A percentile compares a stretch with the other conserved stretches of the same genome.
Evolutionary conservation across 129 eudicot genomes (phyloP).

Genomic region (Silybum marianum): DNA sequence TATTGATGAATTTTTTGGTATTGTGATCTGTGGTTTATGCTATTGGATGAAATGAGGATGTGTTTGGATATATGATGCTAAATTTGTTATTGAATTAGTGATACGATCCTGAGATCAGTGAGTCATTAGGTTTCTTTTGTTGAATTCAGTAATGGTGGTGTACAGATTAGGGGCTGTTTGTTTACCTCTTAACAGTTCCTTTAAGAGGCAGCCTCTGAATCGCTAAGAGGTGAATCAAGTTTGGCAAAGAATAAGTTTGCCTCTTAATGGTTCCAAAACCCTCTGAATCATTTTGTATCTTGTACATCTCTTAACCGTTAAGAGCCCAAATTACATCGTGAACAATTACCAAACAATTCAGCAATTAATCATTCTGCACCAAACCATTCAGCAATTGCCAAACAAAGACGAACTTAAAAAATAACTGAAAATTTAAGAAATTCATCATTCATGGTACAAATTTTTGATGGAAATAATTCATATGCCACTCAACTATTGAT

Average conservation of each 20-base stretch:
- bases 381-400: too few species aligned
- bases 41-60: conserved; percentile 6
- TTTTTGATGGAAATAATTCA: not conserved
- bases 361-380: too few species aligned
- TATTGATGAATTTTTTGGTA: not conserved
- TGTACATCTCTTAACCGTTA: too few species aligned
- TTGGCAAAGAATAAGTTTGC: too few species aligned
- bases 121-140: not conserved
- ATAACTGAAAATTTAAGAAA: not conserved
- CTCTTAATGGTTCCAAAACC: too few species aligned
- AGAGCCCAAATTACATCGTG: too few species aligned
- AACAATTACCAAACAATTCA: too few species aligned
- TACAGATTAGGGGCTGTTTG: not conserved
- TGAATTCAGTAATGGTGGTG: not conserved
- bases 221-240: too few species aligned
- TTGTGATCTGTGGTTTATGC: conserved; percentile 14
- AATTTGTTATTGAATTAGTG: conserved; percentile 6
- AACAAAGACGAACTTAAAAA: not conserved
- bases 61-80: not conserved
- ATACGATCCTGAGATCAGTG: conserved; percentile 2
- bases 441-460: not conserved
- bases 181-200: too few species aligned
- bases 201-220: too few species aligned
- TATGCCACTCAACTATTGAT: not conserved
- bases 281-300: too few species aligned